Base-by-base conservation (phyloP, 2,329 filamentous ascomycete genomes). In the Mycosphaerella arachidis region DNA sequence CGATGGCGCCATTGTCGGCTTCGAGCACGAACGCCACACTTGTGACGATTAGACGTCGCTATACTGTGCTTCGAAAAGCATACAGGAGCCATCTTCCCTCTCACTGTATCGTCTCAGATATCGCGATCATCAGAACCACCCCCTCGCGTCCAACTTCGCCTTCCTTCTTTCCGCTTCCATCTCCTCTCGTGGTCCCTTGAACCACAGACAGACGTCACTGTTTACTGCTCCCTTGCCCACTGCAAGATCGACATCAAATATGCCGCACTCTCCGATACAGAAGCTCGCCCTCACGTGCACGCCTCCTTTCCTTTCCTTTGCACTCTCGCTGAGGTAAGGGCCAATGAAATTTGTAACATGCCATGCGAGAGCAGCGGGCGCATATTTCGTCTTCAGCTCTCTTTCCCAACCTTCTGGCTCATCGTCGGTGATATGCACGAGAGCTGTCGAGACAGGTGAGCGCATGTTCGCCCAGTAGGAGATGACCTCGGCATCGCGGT, bases 171-270 rank as follows among this genome's bases (percentile, higher is more conserved):
- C 71, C 53, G 63, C 65, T 68, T 80, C 77, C 2, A 72, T 66
- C 60, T 80, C 77, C 65, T 79, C 77, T 53, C 77, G 72, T 7
- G 78, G 78, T 9, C 76, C 77, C 37, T 73, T 67, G 64, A 74
- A 78, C 35, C 72, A 72, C 53, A 78, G 53, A 56, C 77, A 74
- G 52, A 75, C 69, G 67, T 77, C 73, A 27, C 69, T 65, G 3
- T 65, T 67, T 30, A 66, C n/a, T 3, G 58, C 61, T 4, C 68
- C 60, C 53, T 69, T 70, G 0, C 76, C 77, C 52, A 80, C 67
- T n/a, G 67, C 56, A 2, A 80, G 66, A 62, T 81, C 78, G 35
- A 80, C 53, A 65, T 81, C 78, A 33, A 79, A 80, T 6, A 79
- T 76, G 18, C 77, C 78, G 2, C 71, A 71, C 1, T 68, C 67